These are phyloP conservation scores for Magnolia officinalis DNA, from an alignment of 164 flowering plant species.

Conservation along the genomic window DNA sequence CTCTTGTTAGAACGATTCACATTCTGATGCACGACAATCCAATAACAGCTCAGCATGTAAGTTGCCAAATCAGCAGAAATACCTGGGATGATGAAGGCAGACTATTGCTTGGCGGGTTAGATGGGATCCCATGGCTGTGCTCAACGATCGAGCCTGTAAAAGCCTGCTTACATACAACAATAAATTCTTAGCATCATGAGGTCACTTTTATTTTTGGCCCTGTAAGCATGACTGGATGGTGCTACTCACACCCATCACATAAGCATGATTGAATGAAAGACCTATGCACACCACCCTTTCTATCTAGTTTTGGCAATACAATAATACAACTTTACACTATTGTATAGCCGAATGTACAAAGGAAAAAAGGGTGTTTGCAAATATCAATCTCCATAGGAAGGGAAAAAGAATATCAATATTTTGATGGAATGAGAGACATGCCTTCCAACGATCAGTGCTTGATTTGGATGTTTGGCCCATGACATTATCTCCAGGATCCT, in stretches of 20 bases:
- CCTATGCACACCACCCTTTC: no score
- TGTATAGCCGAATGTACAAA: not conserved
- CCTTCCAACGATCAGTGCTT: conserved; percentile 8
- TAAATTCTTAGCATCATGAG: not conserved
- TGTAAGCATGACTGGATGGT: no score
- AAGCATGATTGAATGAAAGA: no score
- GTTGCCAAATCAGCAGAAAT: conserved; percentile 6
- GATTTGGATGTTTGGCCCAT: not conserved
- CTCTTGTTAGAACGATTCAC: no score
- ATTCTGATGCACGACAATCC: not conserved
- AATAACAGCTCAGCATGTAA: not conserved
- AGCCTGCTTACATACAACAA: conserved; percentile 39
- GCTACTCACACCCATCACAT: no score
- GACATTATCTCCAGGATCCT: conserved; percentile 13
- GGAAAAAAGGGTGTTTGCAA: not conserved
- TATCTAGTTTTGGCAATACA: not conserved
- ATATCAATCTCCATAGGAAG: not conserved
- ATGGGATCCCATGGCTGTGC: conserved; percentile 37
- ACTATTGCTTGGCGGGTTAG: conserved; percentile 17
- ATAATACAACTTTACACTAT: not conserved
- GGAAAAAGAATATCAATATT: not conserved
- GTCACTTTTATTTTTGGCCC: no score
- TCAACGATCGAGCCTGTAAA: conserved; percentile 75
- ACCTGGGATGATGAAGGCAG: conserved; percentile 46
- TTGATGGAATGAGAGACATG: not conserved